These are phyloP conservation scores for Scheffersomyces cryptocercus DNA, from an alignment of 1,139 yeast genomes.

Conservation along the genomic window DNA sequence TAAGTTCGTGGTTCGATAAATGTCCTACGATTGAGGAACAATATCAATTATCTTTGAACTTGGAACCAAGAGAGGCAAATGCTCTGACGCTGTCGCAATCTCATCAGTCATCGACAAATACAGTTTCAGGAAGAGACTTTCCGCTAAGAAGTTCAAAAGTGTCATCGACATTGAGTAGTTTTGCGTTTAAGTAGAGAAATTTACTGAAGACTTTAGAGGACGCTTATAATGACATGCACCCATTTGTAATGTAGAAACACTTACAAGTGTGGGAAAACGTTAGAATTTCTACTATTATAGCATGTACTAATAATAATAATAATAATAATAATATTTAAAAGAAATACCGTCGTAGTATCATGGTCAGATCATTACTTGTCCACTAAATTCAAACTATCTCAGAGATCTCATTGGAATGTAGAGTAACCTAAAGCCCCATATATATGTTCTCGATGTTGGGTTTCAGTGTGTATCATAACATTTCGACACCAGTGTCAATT, in stretches of 20 bases:
- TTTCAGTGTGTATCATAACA: too few relatives aligned
- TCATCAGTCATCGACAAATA: background rate
- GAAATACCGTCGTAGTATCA: too few relatives aligned
- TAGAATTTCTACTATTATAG: too few relatives aligned
- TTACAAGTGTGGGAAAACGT: too few relatives aligned
- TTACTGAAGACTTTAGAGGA: background rate
- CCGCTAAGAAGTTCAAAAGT: slow-evolving; percentile 8
- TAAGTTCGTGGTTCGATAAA: slow-evolving; percentile 57
- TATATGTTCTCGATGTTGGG: too few relatives aligned
- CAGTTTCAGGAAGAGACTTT: background rate
- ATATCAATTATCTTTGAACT: slow-evolving; percentile 68
- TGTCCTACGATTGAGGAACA: slow-evolving; percentile 82
- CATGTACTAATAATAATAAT: too few relatives aligned
- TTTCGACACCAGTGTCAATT: too few relatives aligned
- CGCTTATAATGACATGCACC: background rate
- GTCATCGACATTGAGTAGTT: slow-evolving; percentile 11
- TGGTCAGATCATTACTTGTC: too few relatives aligned
- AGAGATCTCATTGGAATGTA: too few relatives aligned
- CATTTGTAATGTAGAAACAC: background rate
- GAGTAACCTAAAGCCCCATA: too few relatives aligned
- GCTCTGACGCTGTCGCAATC: slow-evolving; percentile 1
- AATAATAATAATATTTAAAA: too few relatives aligned
- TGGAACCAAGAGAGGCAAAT: slow-evolving; percentile 65
- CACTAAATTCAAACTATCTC: too few relatives aligned
- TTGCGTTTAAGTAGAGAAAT: slow-evolving; percentile 11